phyloP scores from a whole-genome alignment of 352 stramenopile genomes.

The Phytophthora tubulina region DNA sequence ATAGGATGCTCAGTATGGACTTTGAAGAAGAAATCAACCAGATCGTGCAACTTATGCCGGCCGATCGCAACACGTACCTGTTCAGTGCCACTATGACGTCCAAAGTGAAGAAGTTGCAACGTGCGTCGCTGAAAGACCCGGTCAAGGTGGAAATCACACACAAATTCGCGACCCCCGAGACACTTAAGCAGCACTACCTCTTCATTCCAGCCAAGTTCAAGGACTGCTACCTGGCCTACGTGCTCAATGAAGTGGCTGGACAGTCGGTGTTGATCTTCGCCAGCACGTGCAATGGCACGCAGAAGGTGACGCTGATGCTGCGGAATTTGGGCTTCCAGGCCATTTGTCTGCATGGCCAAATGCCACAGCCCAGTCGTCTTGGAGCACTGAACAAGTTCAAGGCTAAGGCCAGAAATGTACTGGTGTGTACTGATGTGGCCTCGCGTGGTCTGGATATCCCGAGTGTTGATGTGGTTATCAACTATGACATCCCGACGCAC shows the following conservation, averaged over 20 bases:
- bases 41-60: slow-evolving; percentile 97
- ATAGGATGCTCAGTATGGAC: slow-evolving; percentile 97
- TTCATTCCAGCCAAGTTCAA: slow-evolving; percentile 99
- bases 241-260: slow-evolving; percentile 98
- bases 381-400: slow-evolving; percentile 99
- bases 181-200: slow-evolving; percentile 98
- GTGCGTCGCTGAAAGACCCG: slow-evolving; percentile 96
- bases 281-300: slow-evolving; percentile 97
- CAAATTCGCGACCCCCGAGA: slow-evolving; percentile 98
- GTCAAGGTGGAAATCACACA: slow-evolving; percentile 98
- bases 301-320: slow-evolving; percentile 97
- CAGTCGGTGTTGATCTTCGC: slow-evolving; percentile 99
- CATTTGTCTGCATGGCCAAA: slow-evolving; percentile 98
- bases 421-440: slow-evolving; percentile 92
- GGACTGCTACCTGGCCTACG: slow-evolving; percentile 98
- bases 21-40: slow-evolving; percentile 99
- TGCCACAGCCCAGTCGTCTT: slow-evolving; percentile 98
- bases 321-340: slow-evolving; percentile 98
- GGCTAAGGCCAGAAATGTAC: slow-evolving; percentile 88
- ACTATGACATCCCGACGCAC: slow-evolving; percentile 99
- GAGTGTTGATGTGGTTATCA: slow-evolving; percentile 98
- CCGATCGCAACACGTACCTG: slow-evolving; percentile 96
- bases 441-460: slow-evolving; percentile 97
- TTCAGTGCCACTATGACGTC: slow-evolving; percentile 99
- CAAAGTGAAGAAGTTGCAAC: slow-evolving; percentile 98